Evolutionary conservation across 1,139 yeast species (phyloP).

Genomic region (Scheffersomyces stambukii): DNA sequence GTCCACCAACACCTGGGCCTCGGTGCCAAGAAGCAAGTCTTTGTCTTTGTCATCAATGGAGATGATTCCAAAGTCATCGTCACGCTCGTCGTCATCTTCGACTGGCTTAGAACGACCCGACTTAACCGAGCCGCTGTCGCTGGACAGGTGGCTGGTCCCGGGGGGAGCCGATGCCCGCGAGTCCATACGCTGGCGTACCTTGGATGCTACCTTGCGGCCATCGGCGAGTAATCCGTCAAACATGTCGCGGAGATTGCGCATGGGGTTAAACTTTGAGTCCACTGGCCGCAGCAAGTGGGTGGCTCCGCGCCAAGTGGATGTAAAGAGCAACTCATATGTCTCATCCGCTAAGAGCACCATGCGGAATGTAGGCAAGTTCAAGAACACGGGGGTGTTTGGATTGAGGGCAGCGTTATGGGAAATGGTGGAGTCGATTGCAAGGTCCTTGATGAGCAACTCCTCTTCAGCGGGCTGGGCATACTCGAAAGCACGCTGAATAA

Average conservation of each 20-base stretch:
- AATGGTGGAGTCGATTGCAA: conserved; percentile 35
- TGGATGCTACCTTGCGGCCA: conserved; percentile 84
- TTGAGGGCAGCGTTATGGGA: conserved; percentile 73
- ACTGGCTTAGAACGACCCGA: conserved; percentile 15
- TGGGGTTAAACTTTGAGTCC: conserved; percentile 38
- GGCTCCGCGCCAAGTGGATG: conserved; percentile 59
- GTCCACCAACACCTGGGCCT: conserved; percentile 34
- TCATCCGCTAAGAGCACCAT: conserved; percentile 95
- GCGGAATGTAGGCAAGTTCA: conserved; percentile 85
- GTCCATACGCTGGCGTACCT: conserved; percentile 84
- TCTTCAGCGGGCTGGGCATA: conserved; percentile 71
- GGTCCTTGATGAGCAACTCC: conserved; percentile 39
- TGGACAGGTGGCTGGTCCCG: conserved; percentile 9
- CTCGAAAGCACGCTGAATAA: conserved; percentile 84
- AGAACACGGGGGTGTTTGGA: conserved; percentile 69
- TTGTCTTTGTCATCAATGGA: conserved; percentile 45
- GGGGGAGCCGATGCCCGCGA: conserved; percentile 41
- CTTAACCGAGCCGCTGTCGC: conserved; percentile 23
- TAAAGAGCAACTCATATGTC: conserved; percentile 80
- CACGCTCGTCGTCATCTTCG: conserved; percentile 44
- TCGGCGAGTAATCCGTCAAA: conserved; percentile 91
- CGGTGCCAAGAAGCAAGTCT: conserved; percentile 45
- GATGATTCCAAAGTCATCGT: conserved; percentile 46
- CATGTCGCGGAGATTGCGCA: conserved; percentile 74
- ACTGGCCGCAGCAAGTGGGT: conserved; percentile 62